Evolutionary conservation across 371 early-diverging fungal genomes (phyloP), one percentile per base, ranked within the genome.

Genomic region (Haplosporangium sp.): DNA sequence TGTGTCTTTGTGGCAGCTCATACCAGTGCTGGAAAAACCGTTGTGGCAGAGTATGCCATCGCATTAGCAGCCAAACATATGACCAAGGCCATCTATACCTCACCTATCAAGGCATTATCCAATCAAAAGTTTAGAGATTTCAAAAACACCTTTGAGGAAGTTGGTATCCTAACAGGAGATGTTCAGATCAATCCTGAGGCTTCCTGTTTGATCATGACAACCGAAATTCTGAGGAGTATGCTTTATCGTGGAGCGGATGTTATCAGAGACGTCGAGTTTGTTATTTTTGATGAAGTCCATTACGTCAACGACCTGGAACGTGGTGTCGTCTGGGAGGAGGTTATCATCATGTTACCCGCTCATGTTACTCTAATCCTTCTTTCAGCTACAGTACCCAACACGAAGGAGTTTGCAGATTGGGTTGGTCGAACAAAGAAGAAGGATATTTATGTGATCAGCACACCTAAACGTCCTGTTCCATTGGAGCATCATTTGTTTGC

Each of bases 271-370:
- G 97, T 99, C 4, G 99, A 98, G 84, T 99, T 96, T 93, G 99
- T 99, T 20, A 96, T 99, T 60, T 99, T 99, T 88, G 99, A 99
- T 84, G 99, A 99, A 87, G 97, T 98, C 19, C 99, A 99, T 82
- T 99, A 99, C 85, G 93, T 99, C 40, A 99, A 99, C 75, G 99
- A 99, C 85, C 65, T 91, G n/a, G 98, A 96, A 91, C 92, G 99
- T 73, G 99, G 99, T 65, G 99, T 99, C 3, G 99, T 99, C 8
- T 99, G 99, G 99, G 99, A 99, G 86, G 99, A 99, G 85, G 98
- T 98, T n/a, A 98, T 99, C 66, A 99, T 99, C 76, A 97, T 99
- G 98, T 87, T 99, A 5, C 99, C 98, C 3, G 90, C 94, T 0
- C 98, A 98, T 82, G 94, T 98, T 5, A 96, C 89, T 15, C 85